Conservation (phyloP, 345 rosid species). For the Boechera stricta region DNA sequence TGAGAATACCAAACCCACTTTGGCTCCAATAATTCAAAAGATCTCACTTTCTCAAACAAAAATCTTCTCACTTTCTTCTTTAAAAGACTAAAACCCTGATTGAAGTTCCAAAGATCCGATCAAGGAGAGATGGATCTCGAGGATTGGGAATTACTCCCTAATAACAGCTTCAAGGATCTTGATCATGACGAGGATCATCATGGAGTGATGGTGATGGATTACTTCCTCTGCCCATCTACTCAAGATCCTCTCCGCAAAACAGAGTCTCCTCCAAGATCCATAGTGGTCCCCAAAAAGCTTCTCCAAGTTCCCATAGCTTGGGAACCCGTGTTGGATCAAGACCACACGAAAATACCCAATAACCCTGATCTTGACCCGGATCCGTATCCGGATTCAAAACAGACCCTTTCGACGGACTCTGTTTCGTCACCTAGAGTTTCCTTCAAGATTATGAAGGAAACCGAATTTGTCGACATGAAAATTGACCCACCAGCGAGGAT, state of each 20-base stretch:
- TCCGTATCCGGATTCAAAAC: conserved; percentile 47
- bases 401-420: conserved; percentile 53
- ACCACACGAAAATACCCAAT: conserved; percentile 34
- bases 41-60: conserved; percentile 8
- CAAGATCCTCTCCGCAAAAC: conserved; percentile 31
- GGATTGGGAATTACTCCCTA: conserved; percentile 86
- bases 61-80: conserved; percentile 1
- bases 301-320: conserved; percentile 67
- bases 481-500: conserved; percentile 58
- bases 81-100: conserved; percentile 22
- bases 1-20: conserved; percentile 40
- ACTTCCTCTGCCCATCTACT: conserved; percentile 65
- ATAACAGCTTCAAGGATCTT: conserved; percentile 45
- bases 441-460: conserved; percentile 83
- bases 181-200: conserved; percentile 49
- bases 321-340: conserved; percentile 51
- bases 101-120: conserved; percentile 17
- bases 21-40: conserved; percentile 34
- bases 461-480: conserved; percentile 97
- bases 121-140: conserved; percentile 68
- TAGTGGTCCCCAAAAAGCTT: conserved; percentile 42
- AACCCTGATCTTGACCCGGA: conserved; percentile 10
- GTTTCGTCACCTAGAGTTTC: conserved; percentile 78
- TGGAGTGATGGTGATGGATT: conserved; percentile 53
- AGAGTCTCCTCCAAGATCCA: conserved; percentile 42